Base-by-base conservation (phyloP, 345 rosid species). In the Syzygium aromaticum region DNA sequence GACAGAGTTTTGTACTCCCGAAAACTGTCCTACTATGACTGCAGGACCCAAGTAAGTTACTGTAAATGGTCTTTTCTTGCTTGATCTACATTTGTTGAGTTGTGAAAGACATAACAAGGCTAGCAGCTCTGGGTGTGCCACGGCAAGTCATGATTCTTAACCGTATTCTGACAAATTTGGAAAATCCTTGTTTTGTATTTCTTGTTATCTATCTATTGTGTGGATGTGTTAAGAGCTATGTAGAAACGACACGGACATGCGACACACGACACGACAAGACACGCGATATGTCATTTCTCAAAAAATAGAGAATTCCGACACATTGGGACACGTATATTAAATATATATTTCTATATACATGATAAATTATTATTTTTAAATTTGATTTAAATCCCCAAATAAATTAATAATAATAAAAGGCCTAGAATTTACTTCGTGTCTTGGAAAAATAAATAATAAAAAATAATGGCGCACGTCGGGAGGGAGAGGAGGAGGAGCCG, bases 11-110 rank as follows among this genome's bases (percentile, higher is more conserved):
- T 98, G 99, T 88, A 98, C 99, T 21, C 93, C 97, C 51, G 98
- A 95, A 90, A 95, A 93, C 90, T 98, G 99, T 89, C 96, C 99
- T 90, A 96, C 99, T 85, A 98, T 98, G 99, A 93, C 96, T 87
- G 99, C 99, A 85, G 99, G 99, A 86, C 99, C 99, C 91, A 98
- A 96, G 99, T 98, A 98, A 89, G 94, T 30, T 84, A 3, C 12
- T 38, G 43, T 51, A 52, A 63, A 78, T 52, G 27, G 8, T 84
- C 63, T 56, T 84, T 84, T 40, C 49, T 73, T 73, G 49, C 49
- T 38, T 73, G 21, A 73, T 73, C 82, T 38, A 14, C 82, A 38
- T 73, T 38, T 38, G 49, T 38, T 73, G 49, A 73, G 49, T 27
- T 38, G 82, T 73, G 43, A 38, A 38, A 33, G 46, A 73, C 82